Evolutionary conservation across 1,139 yeast genomes (phyloP).

Genomic region (Lodderomyces pseudojiufengensis): DNA sequence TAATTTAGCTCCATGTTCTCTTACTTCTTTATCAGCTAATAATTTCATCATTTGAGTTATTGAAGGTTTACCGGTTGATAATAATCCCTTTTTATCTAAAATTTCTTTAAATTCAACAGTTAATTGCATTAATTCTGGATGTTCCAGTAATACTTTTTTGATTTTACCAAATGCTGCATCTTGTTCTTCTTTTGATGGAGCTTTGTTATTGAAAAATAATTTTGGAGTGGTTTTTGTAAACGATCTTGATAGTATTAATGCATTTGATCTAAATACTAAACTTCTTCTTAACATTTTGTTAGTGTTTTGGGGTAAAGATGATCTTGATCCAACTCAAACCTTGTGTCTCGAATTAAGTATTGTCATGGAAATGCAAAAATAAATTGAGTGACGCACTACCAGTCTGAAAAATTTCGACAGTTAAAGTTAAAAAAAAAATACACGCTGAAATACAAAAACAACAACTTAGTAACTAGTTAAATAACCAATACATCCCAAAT

Average conservation of each 20-base stretch:
- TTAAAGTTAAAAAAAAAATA: constrained; percentile 1
- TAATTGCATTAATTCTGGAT: constrained; percentile 28
- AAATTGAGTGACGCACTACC: no score
- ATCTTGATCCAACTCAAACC: constrained; percentile 1
- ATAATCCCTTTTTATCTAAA: constrained; percentile 32
- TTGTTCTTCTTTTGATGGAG: constrained; percentile 9
- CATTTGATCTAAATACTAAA: neutral
- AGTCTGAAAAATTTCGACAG: constrained; percentile 4
- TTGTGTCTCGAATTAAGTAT: no score
- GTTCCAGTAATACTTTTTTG: constrained; percentile 19
- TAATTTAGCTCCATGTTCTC: constrained; percentile 26
- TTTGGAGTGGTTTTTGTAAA: constrained; percentile 1
- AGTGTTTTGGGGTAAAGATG: neutral
- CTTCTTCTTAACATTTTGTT: constrained; percentile 3
- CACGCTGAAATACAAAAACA: neutral
- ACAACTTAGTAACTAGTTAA: neutral
- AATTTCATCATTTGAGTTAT: constrained; percentile 37
- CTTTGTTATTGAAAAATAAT: constrained; percentile 8
- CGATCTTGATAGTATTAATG: neutral
- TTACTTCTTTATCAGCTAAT: constrained; percentile 37
- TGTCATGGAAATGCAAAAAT: no score
- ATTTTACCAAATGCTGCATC: constrained; percentile 18
- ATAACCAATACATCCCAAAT: neutral
- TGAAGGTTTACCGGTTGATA: constrained; percentile 30
- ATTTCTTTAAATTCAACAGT: constrained; percentile 31